phyloP scores from a whole-genome alignment of 352 stramenopile genomes.

The Pseudoperonospora humuli region DNA sequence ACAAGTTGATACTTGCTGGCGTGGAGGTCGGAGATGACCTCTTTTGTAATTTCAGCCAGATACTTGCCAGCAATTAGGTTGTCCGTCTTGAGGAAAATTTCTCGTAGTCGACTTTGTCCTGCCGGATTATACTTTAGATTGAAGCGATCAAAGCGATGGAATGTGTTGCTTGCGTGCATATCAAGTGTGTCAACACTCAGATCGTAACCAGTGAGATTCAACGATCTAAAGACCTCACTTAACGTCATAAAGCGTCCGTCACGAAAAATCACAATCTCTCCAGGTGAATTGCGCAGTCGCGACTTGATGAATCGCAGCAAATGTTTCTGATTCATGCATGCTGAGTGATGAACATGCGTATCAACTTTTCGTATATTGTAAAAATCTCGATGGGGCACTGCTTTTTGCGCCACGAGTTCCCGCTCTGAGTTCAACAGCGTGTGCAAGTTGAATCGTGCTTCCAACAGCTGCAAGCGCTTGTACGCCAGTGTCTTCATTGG shows the following conservation, averaged over 20 bases:
- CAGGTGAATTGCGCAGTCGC: conserved; percentile 64
- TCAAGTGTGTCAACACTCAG: conserved; percentile 98
- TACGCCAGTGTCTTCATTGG: conserved; percentile 84
- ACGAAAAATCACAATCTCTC: conserved; percentile 92
- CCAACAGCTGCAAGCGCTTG: conserved; percentile 85
- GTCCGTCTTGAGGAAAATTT: conserved; percentile 99
- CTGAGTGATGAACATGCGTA: conserved; percentile 97
- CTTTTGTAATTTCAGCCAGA: conserved; percentile 94
- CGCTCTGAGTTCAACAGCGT: conserved; percentile 92
- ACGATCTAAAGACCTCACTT: conserved; percentile 89
- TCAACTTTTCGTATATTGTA: conserved; percentile 98
- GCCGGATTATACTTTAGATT: conserved; percentile 99
- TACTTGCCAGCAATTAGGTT: conserved; percentile 95
- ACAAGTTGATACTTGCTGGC: conserved; percentile 93
- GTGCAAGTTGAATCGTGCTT: conserved; percentile 94
- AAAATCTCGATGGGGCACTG: conserved; percentile 96
- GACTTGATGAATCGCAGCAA: conserved; percentile 90
- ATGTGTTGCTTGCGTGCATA: conserved; percentile 99
- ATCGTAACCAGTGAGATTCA: conserved; percentile 95
- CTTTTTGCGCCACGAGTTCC: conserved; percentile 93
- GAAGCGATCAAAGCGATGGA: conserved; percentile 99
- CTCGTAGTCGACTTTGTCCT: conserved; percentile 89
- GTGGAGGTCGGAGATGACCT: conserved; percentile 83
- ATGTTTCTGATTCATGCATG: conserved; percentile 96
- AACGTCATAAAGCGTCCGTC: conserved; percentile 95